phyloP scores from a whole-genome alignment of 1,284 basidiomycete genomes.

The Cystobasidium sp. region DNA sequence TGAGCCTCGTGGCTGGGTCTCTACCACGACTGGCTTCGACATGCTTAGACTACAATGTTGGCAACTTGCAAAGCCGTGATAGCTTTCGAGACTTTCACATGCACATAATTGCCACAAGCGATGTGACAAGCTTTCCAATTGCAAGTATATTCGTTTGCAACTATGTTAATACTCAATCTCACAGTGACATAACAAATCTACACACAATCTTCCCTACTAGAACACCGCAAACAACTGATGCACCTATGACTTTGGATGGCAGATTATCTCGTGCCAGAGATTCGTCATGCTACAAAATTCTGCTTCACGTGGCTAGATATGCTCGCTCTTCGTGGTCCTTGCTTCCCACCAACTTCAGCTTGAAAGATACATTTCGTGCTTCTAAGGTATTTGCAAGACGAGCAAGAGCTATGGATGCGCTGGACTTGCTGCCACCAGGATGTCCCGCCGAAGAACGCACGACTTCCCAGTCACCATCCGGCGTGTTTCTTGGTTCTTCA shows the following conservation, averaged over 20 bases:
- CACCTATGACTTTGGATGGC: too few species aligned
- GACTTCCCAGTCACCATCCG: slow-evolving; percentile 1
- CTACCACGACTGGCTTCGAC: slow-evolving; percentile 8
- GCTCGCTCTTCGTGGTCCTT: slow-evolving; percentile 8
- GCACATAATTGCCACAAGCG: too few species aligned
- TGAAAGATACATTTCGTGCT: not conserved
- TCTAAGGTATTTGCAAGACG: not conserved
- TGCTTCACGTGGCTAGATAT: not conserved
- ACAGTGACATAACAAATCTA: too few species aligned
- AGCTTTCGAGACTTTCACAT: too few species aligned
- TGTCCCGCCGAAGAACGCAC: not conserved
- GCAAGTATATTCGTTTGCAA: too few species aligned
- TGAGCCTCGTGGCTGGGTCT: slow-evolving; percentile 12
- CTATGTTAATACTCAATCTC: too few species aligned
- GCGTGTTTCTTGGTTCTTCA: not conserved
- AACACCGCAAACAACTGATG: too few species aligned
- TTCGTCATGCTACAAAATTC: too few species aligned
- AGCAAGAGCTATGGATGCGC: not conserved
- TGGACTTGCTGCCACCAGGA: not conserved
- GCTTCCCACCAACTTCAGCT: not conserved
- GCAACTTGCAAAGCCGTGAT: too few species aligned
- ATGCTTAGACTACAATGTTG: not conserved
- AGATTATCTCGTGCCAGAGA: too few species aligned
- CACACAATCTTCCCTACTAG: too few species aligned
- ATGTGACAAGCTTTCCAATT: too few species aligned